phyloP scores from a whole-genome alignment of 345 rosid species.

The Acer yangbiense region DNA sequence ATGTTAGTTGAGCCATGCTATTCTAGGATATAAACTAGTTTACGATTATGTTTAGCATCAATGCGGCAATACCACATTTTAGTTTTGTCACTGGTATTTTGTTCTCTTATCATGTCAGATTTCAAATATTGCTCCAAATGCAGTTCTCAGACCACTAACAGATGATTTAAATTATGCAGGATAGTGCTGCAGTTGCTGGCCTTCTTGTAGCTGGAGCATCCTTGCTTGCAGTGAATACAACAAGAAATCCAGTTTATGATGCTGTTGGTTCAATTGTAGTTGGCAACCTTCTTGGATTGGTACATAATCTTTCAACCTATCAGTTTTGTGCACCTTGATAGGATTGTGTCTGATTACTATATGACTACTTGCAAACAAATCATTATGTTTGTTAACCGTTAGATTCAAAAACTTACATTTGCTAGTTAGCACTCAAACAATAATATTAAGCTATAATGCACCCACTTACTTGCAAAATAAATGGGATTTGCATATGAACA shows the following conservation, averaged over 20 bases:
- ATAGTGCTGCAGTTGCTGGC: constrained; percentile 98
- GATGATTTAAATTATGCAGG: constrained; percentile 50
- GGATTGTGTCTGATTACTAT: background rate
- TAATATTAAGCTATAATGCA: background rate
- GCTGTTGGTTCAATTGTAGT: constrained; percentile 91
- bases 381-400: background rate
- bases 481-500: too few species aligned
- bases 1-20: background rate
- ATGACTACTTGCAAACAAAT: background rate
- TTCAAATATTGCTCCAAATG: background rate
- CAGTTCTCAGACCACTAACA: background rate
- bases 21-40: background rate
- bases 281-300: constrained; percentile 96
- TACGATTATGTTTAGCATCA: background rate
- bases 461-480: background rate
- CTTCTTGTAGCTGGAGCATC: constrained; percentile 91
- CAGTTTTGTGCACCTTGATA: constrained; percentile 3
- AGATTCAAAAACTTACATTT: background rate
- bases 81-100: background rate
- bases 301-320: constrained; percentile 24
- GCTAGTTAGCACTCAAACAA: background rate
- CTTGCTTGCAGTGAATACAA: constrained; percentile 74
- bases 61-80: background rate
- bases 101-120: background rate
- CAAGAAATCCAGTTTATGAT: constrained; percentile 94